Evolutionary conservation across 129 eudicot species (phyloP).

Genomic region (Glebionis coronaria): DNA sequence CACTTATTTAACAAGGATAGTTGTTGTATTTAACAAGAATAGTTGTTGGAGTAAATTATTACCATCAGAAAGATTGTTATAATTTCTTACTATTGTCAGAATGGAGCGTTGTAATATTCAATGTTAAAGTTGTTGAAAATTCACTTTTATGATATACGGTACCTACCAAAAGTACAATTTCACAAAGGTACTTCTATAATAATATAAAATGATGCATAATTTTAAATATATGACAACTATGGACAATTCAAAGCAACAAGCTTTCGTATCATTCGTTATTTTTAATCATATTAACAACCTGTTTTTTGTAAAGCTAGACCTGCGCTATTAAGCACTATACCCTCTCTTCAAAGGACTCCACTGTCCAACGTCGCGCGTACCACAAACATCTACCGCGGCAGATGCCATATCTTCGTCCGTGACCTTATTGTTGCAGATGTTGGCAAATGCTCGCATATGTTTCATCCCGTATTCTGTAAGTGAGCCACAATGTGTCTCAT

Average conservation of each 20-base stretch:
- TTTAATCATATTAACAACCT: background rate
- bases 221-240: background rate
- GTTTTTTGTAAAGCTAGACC: background rate
- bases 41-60: too few relatives aligned
- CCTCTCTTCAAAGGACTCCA: conserved; percentile 40
- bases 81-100: too few relatives aligned
- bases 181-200: background rate
- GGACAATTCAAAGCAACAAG: conserved; percentile 3
- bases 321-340: conserved; percentile 42
- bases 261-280: background rate
- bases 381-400: conserved; percentile 51
- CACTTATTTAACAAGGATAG: too few relatives aligned
- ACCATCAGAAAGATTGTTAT: too few relatives aligned
- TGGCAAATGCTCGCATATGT: conserved; percentile 80
- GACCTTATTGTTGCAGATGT: conserved; percentile 65
- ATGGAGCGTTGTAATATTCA: too few relatives aligned
- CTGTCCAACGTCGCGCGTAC: conserved; percentile 33
- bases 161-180: too few relatives aligned
- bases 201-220: background rate
- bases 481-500: conserved; percentile 70
- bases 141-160: too few relatives aligned
- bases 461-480: conserved; percentile 84
- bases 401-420: conserved; percentile 37
- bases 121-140: too few relatives aligned
- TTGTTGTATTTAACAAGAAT: too few relatives aligned